phyloP scores from a whole-genome alignment of 176 grass and related monocot genomes.

The Cenchrus purpureus region DNA sequence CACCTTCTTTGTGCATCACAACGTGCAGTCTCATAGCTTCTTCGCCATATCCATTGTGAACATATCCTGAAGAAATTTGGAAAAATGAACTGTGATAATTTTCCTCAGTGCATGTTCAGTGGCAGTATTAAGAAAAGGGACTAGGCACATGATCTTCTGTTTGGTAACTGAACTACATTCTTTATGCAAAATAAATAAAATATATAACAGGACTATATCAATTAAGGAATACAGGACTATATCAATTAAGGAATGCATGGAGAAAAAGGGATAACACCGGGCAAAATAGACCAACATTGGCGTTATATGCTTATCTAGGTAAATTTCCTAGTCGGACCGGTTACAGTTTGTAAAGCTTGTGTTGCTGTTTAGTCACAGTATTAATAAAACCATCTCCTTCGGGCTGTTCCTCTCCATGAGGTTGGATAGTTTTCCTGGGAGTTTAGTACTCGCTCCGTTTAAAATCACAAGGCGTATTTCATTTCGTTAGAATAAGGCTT shows the following conservation, averaged over 20 bases:
- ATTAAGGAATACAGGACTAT: neutral
- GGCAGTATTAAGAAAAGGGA: neutral
- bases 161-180: neutral
- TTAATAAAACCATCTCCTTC: neutral
- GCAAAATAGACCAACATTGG: neutral
- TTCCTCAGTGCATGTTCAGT: slow-evolving; percentile 2
- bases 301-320: neutral
- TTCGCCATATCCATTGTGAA: slow-evolving; percentile 77
- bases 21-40: slow-evolving; percentile 74
- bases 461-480: neutral
- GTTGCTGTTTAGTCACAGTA: neutral
- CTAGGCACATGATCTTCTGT: neutral
- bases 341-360: neutral
- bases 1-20: slow-evolving; percentile 57
- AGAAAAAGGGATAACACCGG: neutral
- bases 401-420: neutral
- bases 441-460: neutral
- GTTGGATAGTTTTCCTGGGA: neutral
- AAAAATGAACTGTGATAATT: slow-evolving; percentile 31
- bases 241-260: neutral
- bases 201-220: neutral
- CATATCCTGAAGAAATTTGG: slow-evolving; percentile 65
- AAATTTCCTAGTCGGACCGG: neutral
- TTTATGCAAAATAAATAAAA: neutral
- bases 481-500: neutral